Percentiles rank a stretch among this genome's conserved stretches.
These are phyloP conservation scores for Candida albicans DNA, from an alignment of 1,139 yeast species.

Conservation along the genomic window DNA sequence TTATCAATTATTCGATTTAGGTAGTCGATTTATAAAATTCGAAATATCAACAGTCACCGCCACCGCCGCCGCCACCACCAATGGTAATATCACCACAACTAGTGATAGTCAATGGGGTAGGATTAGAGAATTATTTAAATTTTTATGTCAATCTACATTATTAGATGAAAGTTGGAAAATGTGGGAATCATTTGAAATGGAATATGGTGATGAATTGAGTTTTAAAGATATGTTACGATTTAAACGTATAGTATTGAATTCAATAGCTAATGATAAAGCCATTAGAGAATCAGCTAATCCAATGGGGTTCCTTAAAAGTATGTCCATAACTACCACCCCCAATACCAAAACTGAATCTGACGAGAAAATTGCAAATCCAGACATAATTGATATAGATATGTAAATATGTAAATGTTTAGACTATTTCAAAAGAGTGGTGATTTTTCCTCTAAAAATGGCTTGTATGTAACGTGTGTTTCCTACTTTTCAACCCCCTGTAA, in stretches of 20 bases:
- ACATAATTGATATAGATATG: slow-evolving; percentile 62
- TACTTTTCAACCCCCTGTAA: no score
- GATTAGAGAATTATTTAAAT: slow-evolving; percentile 60
- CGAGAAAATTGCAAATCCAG: slow-evolving; percentile 46
- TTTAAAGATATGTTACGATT: slow-evolving; percentile 73
- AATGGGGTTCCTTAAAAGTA: slow-evolving; percentile 58
- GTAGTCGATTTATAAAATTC: slow-evolving; percentile 42
- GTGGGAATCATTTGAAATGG: slow-evolving; percentile 77
- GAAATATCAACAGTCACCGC: slow-evolving; percentile 30
- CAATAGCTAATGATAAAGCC: slow-evolving; percentile 34
- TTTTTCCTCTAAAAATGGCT: no score
- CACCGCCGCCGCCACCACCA: no score
- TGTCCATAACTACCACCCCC: no score
- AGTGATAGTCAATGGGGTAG: slow-evolving; percentile 50
- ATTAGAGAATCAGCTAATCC: slow-evolving; percentile 32
- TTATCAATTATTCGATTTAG: slow-evolving; percentile 31
- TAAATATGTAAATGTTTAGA: slow-evolving; percentile 1
- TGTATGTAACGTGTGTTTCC: no score
- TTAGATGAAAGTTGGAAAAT: slow-evolving; percentile 48
- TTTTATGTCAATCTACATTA: slow-evolving; percentile 23
- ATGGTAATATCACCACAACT: no score
- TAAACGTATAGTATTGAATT: slow-evolving; percentile 41
- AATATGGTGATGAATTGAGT: slow-evolving; percentile 66
- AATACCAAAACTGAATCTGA: slow-evolving; percentile 14
- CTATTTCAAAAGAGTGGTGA: no score